These are phyloP conservation scores for Geranium rotundifolium DNA, from an alignment of 345 rosid species.

Conservation along the genomic window DNA sequence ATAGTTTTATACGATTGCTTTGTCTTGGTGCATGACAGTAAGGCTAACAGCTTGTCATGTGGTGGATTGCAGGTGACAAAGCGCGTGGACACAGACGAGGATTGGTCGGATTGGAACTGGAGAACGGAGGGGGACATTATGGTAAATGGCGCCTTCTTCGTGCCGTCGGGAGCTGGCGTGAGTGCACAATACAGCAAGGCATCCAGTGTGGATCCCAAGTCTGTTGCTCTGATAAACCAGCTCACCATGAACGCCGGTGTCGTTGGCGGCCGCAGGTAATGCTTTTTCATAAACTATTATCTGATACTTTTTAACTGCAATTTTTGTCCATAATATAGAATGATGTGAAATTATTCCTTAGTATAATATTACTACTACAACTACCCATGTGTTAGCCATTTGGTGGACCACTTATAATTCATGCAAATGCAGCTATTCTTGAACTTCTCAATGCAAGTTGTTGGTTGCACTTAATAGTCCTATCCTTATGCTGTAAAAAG, in stretches of 20 bases:
- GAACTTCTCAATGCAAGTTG: not conserved
- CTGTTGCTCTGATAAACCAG: constrained; percentile 47
- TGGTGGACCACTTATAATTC: not conserved
- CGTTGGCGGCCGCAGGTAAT: constrained; percentile 66
- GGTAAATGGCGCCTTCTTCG: constrained; percentile 89
- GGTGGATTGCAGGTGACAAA: constrained; percentile 58
- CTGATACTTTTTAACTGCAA: not conserved
- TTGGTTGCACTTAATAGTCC: not conserved
- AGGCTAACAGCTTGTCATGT: not conserved
- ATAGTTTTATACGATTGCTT: not conserved
- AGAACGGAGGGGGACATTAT: constrained; percentile 81
- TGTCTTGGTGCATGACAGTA: not conserved
- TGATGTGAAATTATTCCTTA: too few relatives aligned
- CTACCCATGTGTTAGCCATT: not conserved
- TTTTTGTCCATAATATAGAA: not conserved
- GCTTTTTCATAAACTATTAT: not conserved
- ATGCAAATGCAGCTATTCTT: not conserved
- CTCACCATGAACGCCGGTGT: constrained; percentile 75
- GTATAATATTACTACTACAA: too few relatives aligned
- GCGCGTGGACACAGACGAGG: constrained; percentile 62
- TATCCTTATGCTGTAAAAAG: not conserved
- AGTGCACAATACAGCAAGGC: constrained; percentile 56
- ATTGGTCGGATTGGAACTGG: constrained; percentile 89
- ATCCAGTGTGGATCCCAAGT: constrained; percentile 64
- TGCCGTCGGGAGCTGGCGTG: constrained; percentile 76